Base-by-base conservation (phyloP, 148 eudicot genomes). In the Hydrangea macrophylla region DNA sequence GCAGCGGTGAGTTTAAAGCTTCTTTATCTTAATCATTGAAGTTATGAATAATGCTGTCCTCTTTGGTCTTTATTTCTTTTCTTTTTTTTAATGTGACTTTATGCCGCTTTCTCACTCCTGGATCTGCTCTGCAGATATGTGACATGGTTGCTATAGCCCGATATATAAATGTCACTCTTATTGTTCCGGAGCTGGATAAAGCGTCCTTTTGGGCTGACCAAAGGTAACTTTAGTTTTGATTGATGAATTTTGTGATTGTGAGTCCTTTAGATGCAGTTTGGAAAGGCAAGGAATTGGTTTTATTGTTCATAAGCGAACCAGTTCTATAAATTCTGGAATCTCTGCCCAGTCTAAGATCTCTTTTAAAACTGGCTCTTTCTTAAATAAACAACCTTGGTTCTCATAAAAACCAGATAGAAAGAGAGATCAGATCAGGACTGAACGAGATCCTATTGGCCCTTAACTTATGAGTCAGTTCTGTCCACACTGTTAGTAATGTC, bases 121-220 rank as follows among this genome's bases (percentile, higher is more conserved):
- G 20, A 55, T 31, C 58, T 40, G 55, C 27, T 71, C 54, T 74
- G 70, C 86, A 87, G 92, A 87, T 87, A 68, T 87, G 92, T 74
- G 92, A 87, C 79, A 87, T 87, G 92, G 92, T 87, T 55, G 79
- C 81, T 22, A 80, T 87, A 61, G 92, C 92, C 18, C 82, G 86
- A 78, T 71, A 87, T 64, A 65, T 87, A 20, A 87, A 87, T 78
- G 89, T 76, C 55, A 87, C 92, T 60, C 85, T 87, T 20, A 68
- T 87, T 45, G 92, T 87, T 20, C 92, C 92, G 3, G 86, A 87
- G 60, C 78, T 87, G 73, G 92, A 87, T 73, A 87, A 85, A 83
- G 74, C 83, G 23, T 87, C 92, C n/a, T 87, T 87, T 56, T 87
- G 92, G 88, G 77, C 82, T 9, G 91, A 86, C 62, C 83, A 83